Percentiles rank a stretch among this genome's conserved stretches.
Evolutionary conservation across 495 filamentous ascomycete species (phyloP).

Genomic region (Podospora australis): DNA sequence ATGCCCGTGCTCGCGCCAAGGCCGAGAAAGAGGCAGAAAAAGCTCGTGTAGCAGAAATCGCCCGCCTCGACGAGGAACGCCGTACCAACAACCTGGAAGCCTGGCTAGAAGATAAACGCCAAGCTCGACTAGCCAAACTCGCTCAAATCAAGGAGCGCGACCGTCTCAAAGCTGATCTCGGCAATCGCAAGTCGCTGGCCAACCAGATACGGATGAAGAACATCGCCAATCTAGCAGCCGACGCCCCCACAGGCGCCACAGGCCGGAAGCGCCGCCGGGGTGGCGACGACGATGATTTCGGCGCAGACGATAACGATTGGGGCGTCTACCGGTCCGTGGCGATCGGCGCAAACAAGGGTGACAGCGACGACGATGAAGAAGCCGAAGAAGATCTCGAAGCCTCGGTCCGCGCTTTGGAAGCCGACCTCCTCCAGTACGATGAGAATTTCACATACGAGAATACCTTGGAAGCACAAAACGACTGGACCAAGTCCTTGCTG

Average conservation of each 20-base stretch:
- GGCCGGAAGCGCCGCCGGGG: constrained; percentile 71
- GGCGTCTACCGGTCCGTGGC: constrained; percentile 89
- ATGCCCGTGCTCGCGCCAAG: constrained; percentile 84
- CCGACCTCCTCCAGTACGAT: constrained; percentile 79
- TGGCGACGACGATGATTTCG: constrained; percentile 82
- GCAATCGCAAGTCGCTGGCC: constrained; percentile 92
- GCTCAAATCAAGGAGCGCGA: constrained; percentile 89
- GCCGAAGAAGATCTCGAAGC: constrained; percentile 82
- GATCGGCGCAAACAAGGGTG: constrained; percentile 55
- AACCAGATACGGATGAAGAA: constrained; percentile 97
- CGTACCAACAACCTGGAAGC: constrained; percentile 75
- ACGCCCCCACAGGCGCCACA: constrained; percentile 54
- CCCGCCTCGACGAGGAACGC: constrained; percentile 73
- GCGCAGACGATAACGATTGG: constrained; percentile 97
- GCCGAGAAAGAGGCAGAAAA: constrained; percentile 91
- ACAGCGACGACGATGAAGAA: constrained; percentile 67
- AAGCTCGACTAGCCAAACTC: constrained; percentile 65
- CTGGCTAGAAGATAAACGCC: constrained; percentile 78
- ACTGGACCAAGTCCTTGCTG: constrained; percentile 86
- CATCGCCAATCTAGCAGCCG: constrained; percentile 91
- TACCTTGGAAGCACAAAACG: constrained; percentile 82
- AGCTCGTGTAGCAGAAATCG: constrained; percentile 71
- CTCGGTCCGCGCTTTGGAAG: constrained; percentile 67
- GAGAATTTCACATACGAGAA: constrained; percentile 82
- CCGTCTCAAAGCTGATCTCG: constrained; percentile 82